phyloP scores from a whole-genome alignment of 2,329 filamentous ascomycete genomes.

The Aspergillus novoparasiticus region DNA sequence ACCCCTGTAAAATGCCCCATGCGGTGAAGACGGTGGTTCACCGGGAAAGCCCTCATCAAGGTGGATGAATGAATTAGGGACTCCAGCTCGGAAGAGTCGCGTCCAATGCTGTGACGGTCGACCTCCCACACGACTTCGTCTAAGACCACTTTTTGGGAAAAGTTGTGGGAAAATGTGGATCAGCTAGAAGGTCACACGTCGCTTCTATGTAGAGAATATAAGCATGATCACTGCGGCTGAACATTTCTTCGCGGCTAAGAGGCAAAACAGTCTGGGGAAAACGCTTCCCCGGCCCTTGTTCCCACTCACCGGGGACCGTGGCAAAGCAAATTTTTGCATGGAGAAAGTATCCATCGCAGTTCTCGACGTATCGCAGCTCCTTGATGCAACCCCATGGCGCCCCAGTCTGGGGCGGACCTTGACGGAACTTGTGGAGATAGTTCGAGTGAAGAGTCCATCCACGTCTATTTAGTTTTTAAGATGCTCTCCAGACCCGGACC shows the following conservation, averaged over 20 bases:
- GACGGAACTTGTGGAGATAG: constrained; percentile 30
- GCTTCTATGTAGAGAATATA: constrained; percentile 1
- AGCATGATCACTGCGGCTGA: constrained; percentile 26
- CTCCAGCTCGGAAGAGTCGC: not conserved
- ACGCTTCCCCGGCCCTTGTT: constrained; percentile 32
- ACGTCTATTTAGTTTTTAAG: constrained; percentile 13
- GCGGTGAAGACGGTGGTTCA: not conserved
- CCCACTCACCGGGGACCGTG: constrained; percentile 15
- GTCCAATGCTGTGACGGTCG: not conserved
- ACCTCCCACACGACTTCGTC: not conserved
- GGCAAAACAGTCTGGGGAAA: constrained; percentile 28
- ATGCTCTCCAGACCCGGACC: constrained; percentile 15
- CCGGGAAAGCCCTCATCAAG: constrained; percentile 2
- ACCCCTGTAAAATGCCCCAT: not conserved
- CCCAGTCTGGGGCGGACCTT: constrained; percentile 30
- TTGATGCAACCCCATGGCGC: constrained; percentile 30
- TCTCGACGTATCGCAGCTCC: constrained; percentile 21
- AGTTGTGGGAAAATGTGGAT: not conserved
- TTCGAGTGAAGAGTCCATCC: constrained; percentile 24
- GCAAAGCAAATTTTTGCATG: constrained; percentile 11
- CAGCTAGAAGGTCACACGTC: not conserved
- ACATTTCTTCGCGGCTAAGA: constrained; percentile 26
- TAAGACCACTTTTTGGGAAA: not conserved
- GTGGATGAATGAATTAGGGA: not conserved
- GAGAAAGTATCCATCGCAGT: constrained; percentile 11